Conservation (phyloP, 1,284 basidiomycete species). For the Leccinum fuscescens region DNA sequence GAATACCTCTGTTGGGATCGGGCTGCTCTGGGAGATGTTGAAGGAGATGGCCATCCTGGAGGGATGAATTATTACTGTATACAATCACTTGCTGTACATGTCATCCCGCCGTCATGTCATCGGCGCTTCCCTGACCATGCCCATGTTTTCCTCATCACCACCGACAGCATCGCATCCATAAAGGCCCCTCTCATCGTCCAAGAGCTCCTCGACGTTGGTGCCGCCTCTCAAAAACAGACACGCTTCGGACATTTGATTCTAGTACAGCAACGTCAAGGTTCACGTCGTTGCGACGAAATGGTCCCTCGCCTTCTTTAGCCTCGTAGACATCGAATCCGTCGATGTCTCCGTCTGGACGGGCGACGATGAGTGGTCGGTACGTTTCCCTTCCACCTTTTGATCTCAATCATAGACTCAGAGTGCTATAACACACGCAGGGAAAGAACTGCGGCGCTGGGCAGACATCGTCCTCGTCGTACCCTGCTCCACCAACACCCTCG, state of each 20-base stretch:
- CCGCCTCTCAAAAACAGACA: background rate
- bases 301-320: conserved; percentile 76
- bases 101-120: too few relatives aligned
- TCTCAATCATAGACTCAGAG: too few relatives aligned
- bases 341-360: background rate
- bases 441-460: too few relatives aligned
- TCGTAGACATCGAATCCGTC: conserved; percentile 19
- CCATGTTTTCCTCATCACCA: conserved; percentile 83
- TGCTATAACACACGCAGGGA: too few relatives aligned
- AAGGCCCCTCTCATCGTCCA: conserved; percentile 55
- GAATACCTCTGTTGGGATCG: too few relatives aligned
- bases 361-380: background rate
- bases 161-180: conserved; percentile 87
- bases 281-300: conserved; percentile 83
- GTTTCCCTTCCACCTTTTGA: background rate
- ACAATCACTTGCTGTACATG: too few relatives aligned
- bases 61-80: too few relatives aligned
- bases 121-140: conserved; percentile 41
- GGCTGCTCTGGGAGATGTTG: too few relatives aligned
- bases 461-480: too few relatives aligned
- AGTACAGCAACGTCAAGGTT: conserved; percentile 76
- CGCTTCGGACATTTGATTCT: background rate
- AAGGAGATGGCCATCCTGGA: too few relatives aligned
- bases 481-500: too few relatives aligned
- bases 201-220: conserved; percentile 68